Evolutionary conservation across 306 rosid genomes (phyloP).

Genomic region (Fagus sylvatica): DNA sequence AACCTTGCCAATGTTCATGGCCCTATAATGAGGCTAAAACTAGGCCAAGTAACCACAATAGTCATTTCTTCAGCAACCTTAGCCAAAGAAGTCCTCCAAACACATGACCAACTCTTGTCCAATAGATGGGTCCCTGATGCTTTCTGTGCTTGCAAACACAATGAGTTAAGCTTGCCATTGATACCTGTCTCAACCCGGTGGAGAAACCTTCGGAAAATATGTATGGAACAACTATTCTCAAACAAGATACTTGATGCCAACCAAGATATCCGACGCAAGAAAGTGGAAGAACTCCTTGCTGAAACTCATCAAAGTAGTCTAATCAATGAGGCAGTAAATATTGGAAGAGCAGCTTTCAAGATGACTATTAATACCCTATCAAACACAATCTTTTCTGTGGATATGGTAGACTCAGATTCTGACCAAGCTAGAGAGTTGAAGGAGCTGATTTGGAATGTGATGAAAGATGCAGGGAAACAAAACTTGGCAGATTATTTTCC

Average conservation of each 20-base stretch:
- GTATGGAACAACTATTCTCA: neutral
- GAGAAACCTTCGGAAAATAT: too few relatives aligned
- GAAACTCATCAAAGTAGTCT: neutral
- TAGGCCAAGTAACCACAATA: too few relatives aligned
- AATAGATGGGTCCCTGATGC: too few relatives aligned
- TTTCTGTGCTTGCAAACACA: too few relatives aligned
- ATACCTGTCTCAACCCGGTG: too few relatives aligned
- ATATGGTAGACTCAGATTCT: constrained; percentile 26
- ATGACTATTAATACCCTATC: neutral
- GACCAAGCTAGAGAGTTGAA: constrained; percentile 30
- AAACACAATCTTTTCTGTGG: constrained; percentile 33
- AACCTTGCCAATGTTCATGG: too few relatives aligned
- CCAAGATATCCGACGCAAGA: neutral
- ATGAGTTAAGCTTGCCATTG: too few relatives aligned
- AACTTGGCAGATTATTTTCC: constrained; percentile 48
- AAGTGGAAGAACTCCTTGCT: neutral
- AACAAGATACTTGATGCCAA: neutral
- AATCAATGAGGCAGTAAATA: neutral
- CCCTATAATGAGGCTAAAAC: neutral
- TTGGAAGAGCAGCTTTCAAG: constrained; percentile 27
- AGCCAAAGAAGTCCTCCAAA: too few relatives aligned
- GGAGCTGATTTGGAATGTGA: constrained; percentile 26
- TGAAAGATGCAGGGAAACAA: constrained; percentile 40
- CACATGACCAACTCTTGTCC: too few relatives aligned
- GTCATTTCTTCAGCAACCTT: too few relatives aligned